These are phyloP conservation scores for Microsporum ferrugineum DNA, from an alignment of 2,329 filamentous ascomycete genomes.

Conservation along the genomic window DNA sequence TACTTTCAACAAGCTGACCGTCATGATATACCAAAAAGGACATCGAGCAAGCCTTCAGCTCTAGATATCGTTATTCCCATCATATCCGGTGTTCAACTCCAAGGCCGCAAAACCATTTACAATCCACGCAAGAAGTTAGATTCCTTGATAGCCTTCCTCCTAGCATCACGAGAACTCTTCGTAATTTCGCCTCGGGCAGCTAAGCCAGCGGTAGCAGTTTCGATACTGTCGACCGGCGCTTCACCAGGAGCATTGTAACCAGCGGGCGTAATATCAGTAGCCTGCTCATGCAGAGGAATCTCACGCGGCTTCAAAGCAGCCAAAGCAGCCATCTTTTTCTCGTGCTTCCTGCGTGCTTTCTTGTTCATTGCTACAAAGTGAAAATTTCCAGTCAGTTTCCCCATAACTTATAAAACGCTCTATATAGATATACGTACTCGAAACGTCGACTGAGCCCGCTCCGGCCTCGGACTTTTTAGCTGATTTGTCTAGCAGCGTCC, in stretches of 20 bases:
- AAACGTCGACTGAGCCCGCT: slow-evolving; percentile 28
- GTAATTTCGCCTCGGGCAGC: slow-evolving; percentile 33
- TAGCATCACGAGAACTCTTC: slow-evolving; percentile 34
- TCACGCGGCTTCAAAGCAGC: slow-evolving; percentile 28
- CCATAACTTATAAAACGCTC: not conserved
- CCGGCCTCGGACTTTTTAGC: slow-evolving; percentile 24
- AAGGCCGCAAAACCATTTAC: slow-evolving; percentile 17
- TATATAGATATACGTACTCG: slow-evolving; percentile 8
- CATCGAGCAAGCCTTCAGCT: not conserved
- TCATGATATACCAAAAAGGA: not conserved
- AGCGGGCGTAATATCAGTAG: slow-evolving; percentile 35
- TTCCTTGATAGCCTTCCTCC: slow-evolving; percentile 37
- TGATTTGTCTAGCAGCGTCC: slow-evolving; percentile 32
- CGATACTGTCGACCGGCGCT: slow-evolving; percentile 15
- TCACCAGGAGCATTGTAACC: slow-evolving; percentile 16
- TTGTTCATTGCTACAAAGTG: slow-evolving; percentile 34
- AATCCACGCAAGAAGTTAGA: slow-evolving; percentile 39
- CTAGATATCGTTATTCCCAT: not conserved
- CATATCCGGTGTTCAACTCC: not conserved
- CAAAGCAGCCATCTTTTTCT: slow-evolving; percentile 37
- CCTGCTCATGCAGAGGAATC: slow-evolving; percentile 37
- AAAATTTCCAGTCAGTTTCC: slow-evolving; percentile 3
- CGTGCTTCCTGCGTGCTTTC: slow-evolving; percentile 36
- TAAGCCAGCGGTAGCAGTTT: slow-evolving; percentile 26
- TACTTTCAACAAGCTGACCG: not conserved